Percentiles rank a stretch among this genome's conserved stretches.
These are phyloP conservation scores for Narthecium ossifragum DNA, from an alignment of 106 monocot species.

Conservation along the genomic window DNA sequence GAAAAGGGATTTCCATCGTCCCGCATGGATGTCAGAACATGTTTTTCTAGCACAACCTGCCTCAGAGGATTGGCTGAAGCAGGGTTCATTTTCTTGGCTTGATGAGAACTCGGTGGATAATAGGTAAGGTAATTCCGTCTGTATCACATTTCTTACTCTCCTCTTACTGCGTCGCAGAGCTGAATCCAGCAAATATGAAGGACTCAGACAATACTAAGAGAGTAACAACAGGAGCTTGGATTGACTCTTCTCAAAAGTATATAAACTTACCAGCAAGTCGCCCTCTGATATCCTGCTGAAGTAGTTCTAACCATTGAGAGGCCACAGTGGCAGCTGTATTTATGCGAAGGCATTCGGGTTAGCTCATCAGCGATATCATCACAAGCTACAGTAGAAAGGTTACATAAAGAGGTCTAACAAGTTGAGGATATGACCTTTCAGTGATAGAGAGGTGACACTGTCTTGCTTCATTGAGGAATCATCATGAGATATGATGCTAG, in stretches of 20 bases:
- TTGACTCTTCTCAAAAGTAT: not conserved
- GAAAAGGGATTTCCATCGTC: constrained; percentile 70
- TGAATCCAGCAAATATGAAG: constrained; percentile 20
- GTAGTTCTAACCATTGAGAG: constrained; percentile 82
- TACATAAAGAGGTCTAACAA: not conserved
- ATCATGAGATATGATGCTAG: constrained; percentile 24
- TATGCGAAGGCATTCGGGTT: not conserved
- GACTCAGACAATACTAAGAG: not conserved
- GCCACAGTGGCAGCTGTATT: constrained; percentile 75
- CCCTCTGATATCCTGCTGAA: constrained; percentile 71
- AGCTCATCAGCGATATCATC: not conserved
- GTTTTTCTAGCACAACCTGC: constrained; percentile 12
- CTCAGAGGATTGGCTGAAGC: constrained; percentile 12
- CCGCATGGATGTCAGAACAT: constrained; percentile 37
- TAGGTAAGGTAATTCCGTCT: constrained; percentile 65
- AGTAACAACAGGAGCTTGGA: not conserved
- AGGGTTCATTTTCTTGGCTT: constrained; percentile 30
- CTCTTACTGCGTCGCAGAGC: constrained; percentile 71
- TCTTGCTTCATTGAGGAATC: constrained; percentile 29
- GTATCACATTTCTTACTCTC: constrained; percentile 69
- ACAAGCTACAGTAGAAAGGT: not conserved
- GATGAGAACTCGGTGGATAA: constrained; percentile 35
- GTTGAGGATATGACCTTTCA: constrained; percentile 47
- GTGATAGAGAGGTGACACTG: constrained; percentile 40
- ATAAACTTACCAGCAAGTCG: constrained; percentile 60